Percentiles rank a stretch among this genome's conserved stretches.
Evolutionary conservation across 352 stramenopile species (phyloP).

Genomic region (Phytophthora sp.): DNA sequence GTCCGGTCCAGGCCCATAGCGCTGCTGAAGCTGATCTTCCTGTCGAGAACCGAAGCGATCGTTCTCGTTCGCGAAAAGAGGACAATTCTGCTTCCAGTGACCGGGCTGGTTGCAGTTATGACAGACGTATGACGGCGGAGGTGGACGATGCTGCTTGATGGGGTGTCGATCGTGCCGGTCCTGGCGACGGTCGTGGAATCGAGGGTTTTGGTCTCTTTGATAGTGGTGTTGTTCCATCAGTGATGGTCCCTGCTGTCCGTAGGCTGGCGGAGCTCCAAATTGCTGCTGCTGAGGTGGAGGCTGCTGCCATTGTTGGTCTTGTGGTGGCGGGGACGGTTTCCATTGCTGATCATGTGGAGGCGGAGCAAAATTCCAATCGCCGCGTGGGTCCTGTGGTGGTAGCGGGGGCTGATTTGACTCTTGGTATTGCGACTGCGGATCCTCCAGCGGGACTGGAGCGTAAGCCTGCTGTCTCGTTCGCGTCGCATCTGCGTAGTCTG

Average conservation of each 20-base stretch:
- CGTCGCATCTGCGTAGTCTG: constrained; percentile 42
- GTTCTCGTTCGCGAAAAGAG: constrained; percentile 41
- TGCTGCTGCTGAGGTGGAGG: constrained; percentile 19
- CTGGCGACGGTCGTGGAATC: constrained; percentile 34
- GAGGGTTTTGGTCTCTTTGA: constrained; percentile 36
- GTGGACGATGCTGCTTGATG: constrained; percentile 40
- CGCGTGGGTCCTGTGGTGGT: constrained; percentile 18
- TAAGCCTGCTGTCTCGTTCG: constrained; percentile 50
- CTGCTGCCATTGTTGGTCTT: constrained; percentile 27
- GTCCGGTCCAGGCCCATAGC: constrained; percentile 4
- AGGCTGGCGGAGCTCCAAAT: constrained; percentile 19
- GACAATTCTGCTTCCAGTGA: constrained; percentile 84
- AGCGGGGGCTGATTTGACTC: constrained; percentile 21
- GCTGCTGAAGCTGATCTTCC: constrained; percentile 15
- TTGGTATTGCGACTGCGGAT: constrained; percentile 4
- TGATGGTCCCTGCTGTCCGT: constrained; percentile 13
- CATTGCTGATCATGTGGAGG: constrained; percentile 24
- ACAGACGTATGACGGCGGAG: constrained; percentile 72
- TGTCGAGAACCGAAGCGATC: constrained; percentile 14
- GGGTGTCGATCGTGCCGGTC: constrained; percentile 24
- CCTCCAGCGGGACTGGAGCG: constrained; percentile 29
- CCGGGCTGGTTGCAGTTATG: constrained; percentile 79
- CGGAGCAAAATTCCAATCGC: constrained; percentile 20
- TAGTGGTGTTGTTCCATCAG: constrained; percentile 16
- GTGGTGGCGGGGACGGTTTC: constrained; percentile 19